Conservation (phyloP, 108 stramenopile genomes). For the Parietichytrium sp. region DNA sequence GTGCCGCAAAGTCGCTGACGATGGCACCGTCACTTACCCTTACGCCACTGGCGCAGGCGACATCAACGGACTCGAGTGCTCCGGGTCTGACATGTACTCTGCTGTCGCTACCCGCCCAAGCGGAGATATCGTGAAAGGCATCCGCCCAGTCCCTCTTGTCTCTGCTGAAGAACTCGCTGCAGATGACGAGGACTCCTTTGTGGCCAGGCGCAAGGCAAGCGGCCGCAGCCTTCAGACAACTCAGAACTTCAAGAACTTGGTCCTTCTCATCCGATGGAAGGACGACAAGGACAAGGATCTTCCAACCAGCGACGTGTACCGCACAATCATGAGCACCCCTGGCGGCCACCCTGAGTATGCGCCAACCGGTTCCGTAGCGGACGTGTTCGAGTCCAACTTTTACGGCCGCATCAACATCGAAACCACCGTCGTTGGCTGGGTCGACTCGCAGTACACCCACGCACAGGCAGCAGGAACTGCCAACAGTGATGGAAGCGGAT, state of each 20-base stretch:
- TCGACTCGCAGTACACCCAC: neutral
- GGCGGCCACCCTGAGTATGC: neutral
- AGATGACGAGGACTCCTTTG: neutral
- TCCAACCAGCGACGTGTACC: neutral
- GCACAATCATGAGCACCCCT: neutral
- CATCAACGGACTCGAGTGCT: too few species aligned
- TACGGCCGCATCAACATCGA: neutral
- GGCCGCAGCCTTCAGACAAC: neutral
- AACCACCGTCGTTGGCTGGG: slow-evolving; percentile 1
- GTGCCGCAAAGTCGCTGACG: too few species aligned
- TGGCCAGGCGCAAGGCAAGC: neutral
- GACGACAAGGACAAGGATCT: neutral
- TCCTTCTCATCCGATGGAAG: slow-evolving; percentile 35
- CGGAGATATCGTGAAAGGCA: too few species aligned
- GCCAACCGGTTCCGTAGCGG: slow-evolving; percentile 8
- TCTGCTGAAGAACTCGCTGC: neutral
- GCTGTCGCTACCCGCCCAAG: too few species aligned
- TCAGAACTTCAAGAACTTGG: neutral
- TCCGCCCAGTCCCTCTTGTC: neutral
- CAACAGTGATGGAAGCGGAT: neutral
- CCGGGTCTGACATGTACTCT: too few species aligned
- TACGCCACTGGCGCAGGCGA: too few species aligned
- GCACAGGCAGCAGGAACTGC: slow-evolving; percentile 20
- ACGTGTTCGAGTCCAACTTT: neutral
- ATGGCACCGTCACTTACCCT: too few species aligned